phyloP scores from a whole-genome alignment of 2,329 filamentous ascomycete species.

The Harringtonia lauricola region DNA sequence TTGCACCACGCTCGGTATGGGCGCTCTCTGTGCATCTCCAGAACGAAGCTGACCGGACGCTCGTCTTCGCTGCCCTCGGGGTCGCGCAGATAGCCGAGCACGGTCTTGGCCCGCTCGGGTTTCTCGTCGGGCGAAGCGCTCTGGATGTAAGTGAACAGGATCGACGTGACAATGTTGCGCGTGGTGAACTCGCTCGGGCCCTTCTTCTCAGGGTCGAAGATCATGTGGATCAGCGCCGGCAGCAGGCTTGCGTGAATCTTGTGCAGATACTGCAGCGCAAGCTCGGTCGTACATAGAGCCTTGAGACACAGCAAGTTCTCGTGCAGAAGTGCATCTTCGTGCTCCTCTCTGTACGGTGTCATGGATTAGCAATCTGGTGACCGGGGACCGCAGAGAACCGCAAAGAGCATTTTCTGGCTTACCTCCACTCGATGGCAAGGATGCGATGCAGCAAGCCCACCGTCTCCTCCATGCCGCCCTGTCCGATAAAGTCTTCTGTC shows the following conservation, averaged over 20 bases:
- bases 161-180: slow-evolving; percentile 75
- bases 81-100: slow-evolving; percentile 72
- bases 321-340: slow-evolving; percentile 86
- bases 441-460: slow-evolving; percentile 80
- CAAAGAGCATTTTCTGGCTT: too few relatives aligned
- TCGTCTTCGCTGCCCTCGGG: slow-evolving; percentile 65
- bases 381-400: too few relatives aligned
- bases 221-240: slow-evolving; percentile 72
- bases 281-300: slow-evolving; percentile 81
- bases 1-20: slow-evolving; percentile 93
- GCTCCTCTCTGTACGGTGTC: slow-evolving; percentile 59
- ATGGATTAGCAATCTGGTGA: too few relatives aligned
- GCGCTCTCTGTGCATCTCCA: slow-evolving; percentile 76
- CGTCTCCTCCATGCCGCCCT: slow-evolving; percentile 88
- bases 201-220: slow-evolving; percentile 97
- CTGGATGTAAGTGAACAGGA: slow-evolving; percentile 82
- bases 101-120: slow-evolving; percentile 56
- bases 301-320: slow-evolving; percentile 90
- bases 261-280: slow-evolving; percentile 71
- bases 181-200: slow-evolving; percentile 95
- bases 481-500: slow-evolving; percentile 84
- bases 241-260: slow-evolving; percentile 74
- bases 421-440: slow-evolving; percentile 94
- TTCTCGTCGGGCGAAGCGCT: slow-evolving; percentile 50
- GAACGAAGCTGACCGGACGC: slow-evolving; percentile 72